Evolutionary conservation across 2,329 filamentous ascomycete genomes (phyloP), one percentile per base, ranked within the genome.

Genomic region (Aspergillus ochraceoroseus): DNA sequence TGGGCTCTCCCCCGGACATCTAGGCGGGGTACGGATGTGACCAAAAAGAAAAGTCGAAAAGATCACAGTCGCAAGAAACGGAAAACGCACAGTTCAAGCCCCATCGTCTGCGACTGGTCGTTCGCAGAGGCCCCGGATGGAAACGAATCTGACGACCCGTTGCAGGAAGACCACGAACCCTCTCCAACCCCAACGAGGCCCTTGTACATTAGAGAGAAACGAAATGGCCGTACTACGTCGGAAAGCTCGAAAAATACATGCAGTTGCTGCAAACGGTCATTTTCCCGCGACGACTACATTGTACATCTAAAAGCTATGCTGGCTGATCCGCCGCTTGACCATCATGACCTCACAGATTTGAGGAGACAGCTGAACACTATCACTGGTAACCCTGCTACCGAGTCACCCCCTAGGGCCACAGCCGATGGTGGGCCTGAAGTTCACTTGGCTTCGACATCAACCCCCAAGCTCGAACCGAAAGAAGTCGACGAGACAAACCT

Each of bases 141-240:
- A 35, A 60, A 55, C 38, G 65, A 68, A 45, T 68, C 66, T n/a
- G 66, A 68, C 46, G 66, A 68, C 43, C 66, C 66, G 30, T 52
- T 68, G 37, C 63, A 66, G 41, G 61, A 66, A 28, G 49, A 53
- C 18, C 43, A 54, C 17, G 54, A 56, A 41, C 53, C 57, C 8
- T 64, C 62, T 2, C 58, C 58, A 20, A 57, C 55, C n/a, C 49
- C 56, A 11, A 61, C 53, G 15, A 45, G 34, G 23, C 11, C 45
- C 5, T 25, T 47, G 17, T 49, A 54, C 19, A 49, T 58, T 25
- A 52, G 54, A 30, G 53, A 55, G 12, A 57, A 52, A 35, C 42
- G 37, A 11, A 32, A 46, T 15, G 39, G 14, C 20, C 30, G 37
- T 12, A 31, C 18, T 23, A 36, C 41, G 5, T 33, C 31, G 9